Conservation (phyloP, 257 asterid genomes). For the Primulina huaijiensis region DNA sequence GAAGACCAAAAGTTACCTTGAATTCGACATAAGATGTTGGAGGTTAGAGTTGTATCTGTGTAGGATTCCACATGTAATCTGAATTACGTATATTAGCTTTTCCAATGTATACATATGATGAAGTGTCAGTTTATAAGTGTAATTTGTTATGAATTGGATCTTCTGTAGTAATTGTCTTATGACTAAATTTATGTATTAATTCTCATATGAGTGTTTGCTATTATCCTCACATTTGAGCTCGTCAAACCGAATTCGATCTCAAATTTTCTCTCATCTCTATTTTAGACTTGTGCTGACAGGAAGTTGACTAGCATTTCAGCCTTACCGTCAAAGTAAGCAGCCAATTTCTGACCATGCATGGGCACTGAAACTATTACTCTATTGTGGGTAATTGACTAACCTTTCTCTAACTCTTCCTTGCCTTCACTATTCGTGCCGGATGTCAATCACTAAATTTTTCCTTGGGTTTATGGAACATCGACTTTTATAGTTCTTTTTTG, state of each 20-base stretch:
- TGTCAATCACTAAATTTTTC: neutral
- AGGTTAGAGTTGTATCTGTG: no score
- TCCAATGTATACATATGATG: slow-evolving; percentile 1
- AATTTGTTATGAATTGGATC: no score
- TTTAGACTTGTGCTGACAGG: slow-evolving; percentile 30
- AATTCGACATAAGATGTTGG: no score
- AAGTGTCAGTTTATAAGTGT: neutral
- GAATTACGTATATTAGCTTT: neutral
- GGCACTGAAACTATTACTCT: slow-evolving; percentile 6
- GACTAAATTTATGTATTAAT: no score
- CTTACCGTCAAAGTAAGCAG: no score
- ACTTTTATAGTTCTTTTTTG: neutral
- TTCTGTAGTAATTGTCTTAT: no score
- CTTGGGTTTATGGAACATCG: neutral
- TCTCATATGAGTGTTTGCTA: neutral
- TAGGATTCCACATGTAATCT: no score
- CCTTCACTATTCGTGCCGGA: no score
- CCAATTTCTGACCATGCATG: neutral
- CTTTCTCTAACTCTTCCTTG: neutral
- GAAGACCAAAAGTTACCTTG: no score
- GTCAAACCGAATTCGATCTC: slow-evolving; percentile 6
- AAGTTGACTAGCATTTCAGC: slow-evolving; percentile 5
- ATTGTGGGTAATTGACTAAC: slow-evolving; percentile 5
- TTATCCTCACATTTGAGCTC: slow-evolving; percentile 6
- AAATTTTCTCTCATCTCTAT: slow-evolving; percentile 15